A percentile compares a stretch with the other conserved stretches of the same genome.
phyloP scores from a whole-genome alignment of 805 yeast genomes.

The Nakazawaea ishiwadae region DNA sequence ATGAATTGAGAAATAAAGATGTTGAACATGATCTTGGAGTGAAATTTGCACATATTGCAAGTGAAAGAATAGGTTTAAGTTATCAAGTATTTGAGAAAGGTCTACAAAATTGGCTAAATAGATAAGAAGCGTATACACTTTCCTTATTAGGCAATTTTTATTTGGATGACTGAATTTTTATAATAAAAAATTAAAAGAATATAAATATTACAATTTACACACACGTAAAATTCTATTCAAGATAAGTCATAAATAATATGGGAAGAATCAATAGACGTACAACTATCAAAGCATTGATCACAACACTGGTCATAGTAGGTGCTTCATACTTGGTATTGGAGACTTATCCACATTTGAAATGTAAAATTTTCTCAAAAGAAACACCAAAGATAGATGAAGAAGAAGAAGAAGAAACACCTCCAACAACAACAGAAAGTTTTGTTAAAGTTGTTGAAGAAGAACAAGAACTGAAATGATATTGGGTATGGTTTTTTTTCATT shows the following conservation, averaged over 20 bases:
- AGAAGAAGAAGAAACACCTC: not conserved
- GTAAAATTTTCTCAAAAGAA: not conserved
- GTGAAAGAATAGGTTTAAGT: constrained; percentile 54
- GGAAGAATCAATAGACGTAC: constrained; percentile 6
- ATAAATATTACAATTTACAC: too few relatives aligned
- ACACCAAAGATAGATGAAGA: not conserved
- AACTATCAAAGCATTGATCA: constrained; percentile 6
- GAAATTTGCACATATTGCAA: constrained; percentile 57
- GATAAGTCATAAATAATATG: constrained; percentile 5
- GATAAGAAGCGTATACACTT: not conserved
- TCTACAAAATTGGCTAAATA: constrained; percentile 28
- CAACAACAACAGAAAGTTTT: constrained; percentile 10
- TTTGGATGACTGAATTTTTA: too few relatives aligned
- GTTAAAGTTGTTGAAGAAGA: constrained; percentile 9
- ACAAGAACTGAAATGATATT: not conserved
- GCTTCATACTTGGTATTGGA: constrained; percentile 7
- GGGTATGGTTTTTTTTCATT: constrained; percentile 1
- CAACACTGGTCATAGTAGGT: constrained; percentile 9
- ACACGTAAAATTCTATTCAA: too few relatives aligned
- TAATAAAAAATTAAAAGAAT: too few relatives aligned
- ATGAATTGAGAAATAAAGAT: constrained; percentile 73
- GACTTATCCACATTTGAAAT: constrained; percentile 13
- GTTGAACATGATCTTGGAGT: constrained; percentile 65
- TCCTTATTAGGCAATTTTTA: too few relatives aligned
- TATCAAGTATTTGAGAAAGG: constrained; percentile 48